Evolutionary conservation across 805 yeast species (phyloP).

Genomic region (Wickerhamiella qilinensis): DNA sequence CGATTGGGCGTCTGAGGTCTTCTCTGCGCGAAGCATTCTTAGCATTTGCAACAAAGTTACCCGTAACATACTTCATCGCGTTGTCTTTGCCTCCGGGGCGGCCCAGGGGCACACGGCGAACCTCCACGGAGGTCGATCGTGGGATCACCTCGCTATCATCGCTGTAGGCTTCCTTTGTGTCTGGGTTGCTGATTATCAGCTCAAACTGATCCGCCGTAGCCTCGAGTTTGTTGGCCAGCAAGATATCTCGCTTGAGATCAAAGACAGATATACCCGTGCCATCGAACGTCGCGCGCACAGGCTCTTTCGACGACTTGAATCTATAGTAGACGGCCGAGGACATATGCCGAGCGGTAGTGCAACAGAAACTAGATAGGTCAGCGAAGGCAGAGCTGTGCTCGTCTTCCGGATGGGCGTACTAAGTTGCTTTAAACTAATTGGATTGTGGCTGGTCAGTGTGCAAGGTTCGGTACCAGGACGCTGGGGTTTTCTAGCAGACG

Average conservation of each 20-base stretch:
- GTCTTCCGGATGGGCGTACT: too few relatives aligned
- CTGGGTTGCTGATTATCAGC: slow-evolving; percentile 53
- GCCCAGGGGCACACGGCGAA: slow-evolving; percentile 57
- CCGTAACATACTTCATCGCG: slow-evolving; percentile 46
- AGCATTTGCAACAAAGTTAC: slow-evolving; percentile 20
- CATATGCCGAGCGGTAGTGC: slow-evolving; percentile 30
- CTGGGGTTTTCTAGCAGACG: too few relatives aligned
- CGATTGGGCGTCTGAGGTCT: slow-evolving; percentile 15
- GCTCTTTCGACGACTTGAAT: slow-evolving; percentile 68
- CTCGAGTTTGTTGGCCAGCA: slow-evolving; percentile 62
- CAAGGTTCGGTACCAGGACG: too few relatives aligned
- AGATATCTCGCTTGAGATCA: slow-evolving; percentile 83
- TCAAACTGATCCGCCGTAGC: slow-evolving; percentile 69
- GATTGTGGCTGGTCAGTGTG: too few relatives aligned
- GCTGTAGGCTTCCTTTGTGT: slow-evolving; percentile 55
- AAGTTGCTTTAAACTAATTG: too few relatives aligned
- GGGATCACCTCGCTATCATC: slow-evolving; percentile 89
- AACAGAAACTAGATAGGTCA: too few relatives aligned
- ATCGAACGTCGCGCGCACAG: slow-evolving; percentile 70
- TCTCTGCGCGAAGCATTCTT: slow-evolving; percentile 23
- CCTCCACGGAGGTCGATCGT: slow-evolving; percentile 71
- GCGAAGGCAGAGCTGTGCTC: too few relatives aligned
- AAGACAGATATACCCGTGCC: slow-evolving; percentile 95
- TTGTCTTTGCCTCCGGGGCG: slow-evolving; percentile 30
- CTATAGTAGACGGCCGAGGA: slow-evolving; percentile 78